A percentile compares a stretch with the other conserved stretches of the same genome.
phyloP scores from a whole-genome alignment of 2,329 filamentous ascomycete genomes.

The Chaetothyriales sp. region DNA sequence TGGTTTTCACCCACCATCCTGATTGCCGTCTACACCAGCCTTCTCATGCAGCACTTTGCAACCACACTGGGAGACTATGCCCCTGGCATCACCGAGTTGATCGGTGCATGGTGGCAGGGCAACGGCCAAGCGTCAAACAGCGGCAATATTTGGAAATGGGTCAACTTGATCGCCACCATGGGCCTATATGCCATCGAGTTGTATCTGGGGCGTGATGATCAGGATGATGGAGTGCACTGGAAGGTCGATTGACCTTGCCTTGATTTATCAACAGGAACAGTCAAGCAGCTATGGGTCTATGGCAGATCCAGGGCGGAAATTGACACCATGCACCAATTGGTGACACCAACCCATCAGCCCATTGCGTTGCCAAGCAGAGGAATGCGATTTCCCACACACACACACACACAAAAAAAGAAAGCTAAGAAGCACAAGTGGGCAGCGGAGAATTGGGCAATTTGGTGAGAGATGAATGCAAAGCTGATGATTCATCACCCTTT shows the following conservation, averaged over 20 bases:
- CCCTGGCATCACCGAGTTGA: conserved; percentile 37
- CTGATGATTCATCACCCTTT: no score
- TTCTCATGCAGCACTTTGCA: conserved; percentile 89
- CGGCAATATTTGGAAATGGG: conserved; percentile 82
- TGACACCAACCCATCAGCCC: no score
- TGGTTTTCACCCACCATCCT: conserved; percentile 93
- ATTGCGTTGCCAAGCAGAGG: no score
- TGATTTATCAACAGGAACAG: background rate
- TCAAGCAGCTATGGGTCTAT: background rate
- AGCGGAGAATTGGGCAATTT: no score
- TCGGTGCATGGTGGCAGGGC: conserved; percentile 60
- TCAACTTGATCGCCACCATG: conserved; percentile 83
- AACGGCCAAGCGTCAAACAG: conserved; percentile 61
- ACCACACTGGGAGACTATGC: conserved; percentile 44
- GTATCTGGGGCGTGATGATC: conserved; percentile 62
- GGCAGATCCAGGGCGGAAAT: no score
- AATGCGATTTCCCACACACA: no score
- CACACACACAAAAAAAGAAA: no score
- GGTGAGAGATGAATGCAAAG: no score
- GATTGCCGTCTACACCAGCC: conserved; percentile 88
- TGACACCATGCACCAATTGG: no score
- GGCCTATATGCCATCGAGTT: conserved; percentile 78
- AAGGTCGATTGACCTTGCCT: conserved; percentile 58
- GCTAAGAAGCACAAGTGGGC: no score
- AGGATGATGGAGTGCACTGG: conserved; percentile 74